Conservation (phyloP, 306 rosid species). For the Luffa aegyptiaca region DNA sequence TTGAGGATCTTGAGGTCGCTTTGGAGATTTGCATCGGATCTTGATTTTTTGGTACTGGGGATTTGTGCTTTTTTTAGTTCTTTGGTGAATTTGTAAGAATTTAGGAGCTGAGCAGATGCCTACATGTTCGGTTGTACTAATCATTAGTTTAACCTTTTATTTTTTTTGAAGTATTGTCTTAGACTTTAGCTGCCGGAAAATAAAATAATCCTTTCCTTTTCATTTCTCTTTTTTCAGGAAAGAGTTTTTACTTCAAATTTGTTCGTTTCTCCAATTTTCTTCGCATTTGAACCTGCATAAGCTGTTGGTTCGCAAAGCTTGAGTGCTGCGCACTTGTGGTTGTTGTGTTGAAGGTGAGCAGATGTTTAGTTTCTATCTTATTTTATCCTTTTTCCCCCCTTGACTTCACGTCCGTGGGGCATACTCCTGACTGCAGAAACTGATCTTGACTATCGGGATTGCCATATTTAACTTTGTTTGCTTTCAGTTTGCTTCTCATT, state of each 20-base stretch:
- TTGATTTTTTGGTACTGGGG: neutral
- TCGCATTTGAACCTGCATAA: neutral
- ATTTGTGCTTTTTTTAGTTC: neutral
- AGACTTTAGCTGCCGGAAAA: neutral
- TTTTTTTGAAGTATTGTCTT: neutral
- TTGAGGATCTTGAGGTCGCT: conserved; percentile 6
- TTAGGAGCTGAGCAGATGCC: neutral
- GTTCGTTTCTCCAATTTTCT: neutral
- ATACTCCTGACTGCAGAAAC: neutral
- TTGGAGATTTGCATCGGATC: neutral
- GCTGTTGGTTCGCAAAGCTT: conserved; percentile 1
- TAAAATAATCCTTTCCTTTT: neutral
- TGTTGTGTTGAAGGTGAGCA: conserved; percentile 5
- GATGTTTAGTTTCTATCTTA: neutral
- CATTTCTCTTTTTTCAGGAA: neutral
- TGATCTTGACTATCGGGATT: neutral
- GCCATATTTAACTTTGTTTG: neutral
- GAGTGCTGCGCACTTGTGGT: neutral
- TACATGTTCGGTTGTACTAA: neutral
- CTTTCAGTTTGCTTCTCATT: neutral
- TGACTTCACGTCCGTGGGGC: neutral
- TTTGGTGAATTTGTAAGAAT: neutral
- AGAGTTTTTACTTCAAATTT: neutral
- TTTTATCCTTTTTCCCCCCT: neutral
- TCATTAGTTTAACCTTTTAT: neutral